Base-by-base conservation (phyloP, 2,329 filamentous ascomycete species). In the Ilyonectria destructans region DNA sequence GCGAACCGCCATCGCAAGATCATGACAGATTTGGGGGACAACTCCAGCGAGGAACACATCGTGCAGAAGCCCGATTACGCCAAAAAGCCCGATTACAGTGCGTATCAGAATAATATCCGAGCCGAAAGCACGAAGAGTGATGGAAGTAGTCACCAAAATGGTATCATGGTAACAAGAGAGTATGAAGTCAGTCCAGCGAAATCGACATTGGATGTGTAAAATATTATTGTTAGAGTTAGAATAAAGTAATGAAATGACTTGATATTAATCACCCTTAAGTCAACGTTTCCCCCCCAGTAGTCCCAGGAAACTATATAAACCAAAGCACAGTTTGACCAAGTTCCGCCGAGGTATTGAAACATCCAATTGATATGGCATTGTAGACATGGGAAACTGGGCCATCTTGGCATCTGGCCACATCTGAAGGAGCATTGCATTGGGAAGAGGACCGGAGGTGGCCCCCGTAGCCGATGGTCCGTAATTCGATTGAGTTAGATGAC, bases 21-120 rank as follows among this genome's bases (percentile, higher is more conserved):
- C 64, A 72, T 76, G 67, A 71, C 72, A 5, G 67, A 79, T 8
- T 69, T 76, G 1, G 74, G 75, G 37, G 74, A 77, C 13, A 79
- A 77, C 55, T 78, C 74, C 21, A 80, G 78, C 69, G 76, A 80
- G 63, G 78, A 80, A 35, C 72, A 76, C 29, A 80, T 80, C 13
- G 75, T 80, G 5, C 64, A 72, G 46, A 74, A 68, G 21, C 19
- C 52, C 4, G 65, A 71, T 17, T 43, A n/a, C n/a, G 15, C 17
- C 40, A 43, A 43, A n/a, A 43, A 43, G 40, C 40, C 40, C 3
- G 65, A 71, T n/a, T 77, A 70, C 61, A 55, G 59, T 6, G 58
- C 61, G 0, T 75, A 74, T 35, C 74, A 74, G 61, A 67, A 64
- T 2, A 72, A 76, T 2, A 56, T 76, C 5, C 55, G 70, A 35